phyloP scores from a whole-genome alignment of 176 grass and related monocot genomes.

The Alloteropsis semialata region DNA sequence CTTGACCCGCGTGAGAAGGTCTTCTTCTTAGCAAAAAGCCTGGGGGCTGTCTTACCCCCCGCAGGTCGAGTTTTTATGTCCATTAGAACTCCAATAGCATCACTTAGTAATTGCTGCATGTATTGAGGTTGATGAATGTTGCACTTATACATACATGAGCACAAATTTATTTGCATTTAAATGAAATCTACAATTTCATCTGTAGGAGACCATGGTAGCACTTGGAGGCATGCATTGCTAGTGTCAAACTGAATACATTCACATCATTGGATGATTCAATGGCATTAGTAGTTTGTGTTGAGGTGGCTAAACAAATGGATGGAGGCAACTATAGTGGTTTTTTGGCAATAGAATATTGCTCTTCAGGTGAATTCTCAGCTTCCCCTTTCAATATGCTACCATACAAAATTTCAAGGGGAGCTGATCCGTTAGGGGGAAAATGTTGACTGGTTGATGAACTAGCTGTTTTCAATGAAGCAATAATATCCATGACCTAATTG shows the following conservation, averaged over 20 bases:
- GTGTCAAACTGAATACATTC: conserved; percentile 41
- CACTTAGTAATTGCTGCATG: not conserved
- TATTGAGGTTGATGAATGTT: not conserved
- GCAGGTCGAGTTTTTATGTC: no score
- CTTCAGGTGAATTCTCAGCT: conserved; percentile 60
- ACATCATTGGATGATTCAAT: conserved; percentile 45
- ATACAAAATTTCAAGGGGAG: conserved; percentile 42
- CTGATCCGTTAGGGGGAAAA: conserved; percentile 27
- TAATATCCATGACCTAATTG: not conserved
- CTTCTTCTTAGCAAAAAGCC: no score
- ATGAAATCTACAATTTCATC: conserved; percentile 42
- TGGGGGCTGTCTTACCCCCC: no score
- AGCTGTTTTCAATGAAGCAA: not conserved
- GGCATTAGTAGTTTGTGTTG: conserved; percentile 46
- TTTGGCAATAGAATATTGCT: conserved; percentile 48
- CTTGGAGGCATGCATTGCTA: conserved; percentile 46
- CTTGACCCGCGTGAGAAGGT: no score
- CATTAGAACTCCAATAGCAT: not conserved
- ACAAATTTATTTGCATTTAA: conserved; percentile 23
- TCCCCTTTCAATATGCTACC: conserved; percentile 32
- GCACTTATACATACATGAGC: not conserved
- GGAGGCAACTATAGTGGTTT: conserved; percentile 46
- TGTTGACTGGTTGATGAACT: not conserved
- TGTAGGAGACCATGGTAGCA: conserved; percentile 56
- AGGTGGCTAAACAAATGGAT: conserved; percentile 51